Percentiles rank a stretch among this genome's conserved stretches.
Conservation (phyloP, 768 basidiomycete genomes). For the Termitomyces eurrhizus region DNA sequence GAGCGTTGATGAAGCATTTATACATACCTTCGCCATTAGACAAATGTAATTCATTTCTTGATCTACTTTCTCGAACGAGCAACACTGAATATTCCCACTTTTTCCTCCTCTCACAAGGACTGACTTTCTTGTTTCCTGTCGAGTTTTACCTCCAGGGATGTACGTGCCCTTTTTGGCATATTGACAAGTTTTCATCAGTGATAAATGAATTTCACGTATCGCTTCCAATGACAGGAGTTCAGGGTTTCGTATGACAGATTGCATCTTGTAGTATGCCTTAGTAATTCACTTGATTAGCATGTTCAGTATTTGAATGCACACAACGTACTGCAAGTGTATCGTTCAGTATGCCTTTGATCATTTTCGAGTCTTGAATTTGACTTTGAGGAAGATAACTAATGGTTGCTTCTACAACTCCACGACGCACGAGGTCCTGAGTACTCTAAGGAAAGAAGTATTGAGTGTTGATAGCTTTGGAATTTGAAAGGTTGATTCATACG, state of each 20-base stretch:
- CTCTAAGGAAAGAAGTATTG: constrained; percentile 14
- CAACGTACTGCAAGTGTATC: constrained; percentile 24
- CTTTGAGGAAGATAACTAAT: constrained; percentile 16
- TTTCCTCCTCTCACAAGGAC: constrained; percentile 20
- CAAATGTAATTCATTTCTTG: constrained; percentile 26
- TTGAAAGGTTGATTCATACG: constrained; percentile 10
- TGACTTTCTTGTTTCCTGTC: constrained; percentile 22
- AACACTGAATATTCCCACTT: constrained; percentile 21
- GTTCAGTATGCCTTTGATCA: constrained; percentile 23
- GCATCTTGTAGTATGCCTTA: constrained; percentile 18
- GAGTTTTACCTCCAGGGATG: constrained; percentile 23
- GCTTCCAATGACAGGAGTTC: constrained; percentile 13
- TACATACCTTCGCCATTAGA: constrained; percentile 23
- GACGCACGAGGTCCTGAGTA: constrained; percentile 18
- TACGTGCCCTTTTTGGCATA: constrained; percentile 8
- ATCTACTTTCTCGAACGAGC: constrained; percentile 25
- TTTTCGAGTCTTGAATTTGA: constrained; percentile 16
- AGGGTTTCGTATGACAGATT: constrained; percentile 6
- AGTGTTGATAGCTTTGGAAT: neutral
- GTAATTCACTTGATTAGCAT: neutral
- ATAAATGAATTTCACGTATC: constrained; percentile 23
- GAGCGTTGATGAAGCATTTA: neutral
- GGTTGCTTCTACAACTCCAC: constrained; percentile 19
- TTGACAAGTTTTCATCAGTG: constrained; percentile 25
- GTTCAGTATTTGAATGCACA: neutral